A percentile compares a stretch with the other conserved stretches of the same genome.
These are phyloP conservation scores for Blastocystis sp. DNA, from an alignment of 352 stramenopile species.

Conservation along the genomic window DNA sequence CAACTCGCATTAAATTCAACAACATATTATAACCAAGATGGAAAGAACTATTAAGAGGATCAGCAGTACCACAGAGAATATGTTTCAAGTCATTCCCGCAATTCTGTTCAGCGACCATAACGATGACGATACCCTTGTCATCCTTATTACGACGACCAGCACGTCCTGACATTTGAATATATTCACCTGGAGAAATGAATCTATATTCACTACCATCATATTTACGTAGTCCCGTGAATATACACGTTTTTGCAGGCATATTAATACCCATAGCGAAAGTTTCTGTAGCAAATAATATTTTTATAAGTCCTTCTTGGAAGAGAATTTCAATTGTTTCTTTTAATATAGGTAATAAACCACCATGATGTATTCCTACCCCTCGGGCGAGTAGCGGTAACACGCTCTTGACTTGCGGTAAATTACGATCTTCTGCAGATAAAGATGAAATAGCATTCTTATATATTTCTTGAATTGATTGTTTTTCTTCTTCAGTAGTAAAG, in stretches of 20 bases:
- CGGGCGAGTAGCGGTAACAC: constrained; percentile 81
- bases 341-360: constrained; percentile 86
- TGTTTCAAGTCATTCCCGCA: constrained; percentile 39
- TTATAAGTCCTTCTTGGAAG: constrained; percentile 82
- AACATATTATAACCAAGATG: constrained; percentile 99
- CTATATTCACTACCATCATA: constrained; percentile 80
- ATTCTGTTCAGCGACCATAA: constrained; percentile 88
- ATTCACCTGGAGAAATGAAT: constrained; percentile 82
- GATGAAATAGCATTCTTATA: constrained; percentile 94
- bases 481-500: constrained; percentile 92
- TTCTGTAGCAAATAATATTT: constrained; percentile 92
- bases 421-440: constrained; percentile 79
- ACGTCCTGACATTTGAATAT: constrained; percentile 80
- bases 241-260: constrained; percentile 95
- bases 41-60: constrained; percentile 72
- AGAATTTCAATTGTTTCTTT: constrained; percentile 92
- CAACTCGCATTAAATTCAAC: constrained; percentile 92
- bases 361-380: constrained; percentile 98
- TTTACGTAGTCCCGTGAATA: constrained; percentile 88
- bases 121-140: constrained; percentile 83
- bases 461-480: constrained; percentile 77
- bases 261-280: constrained; percentile 91
- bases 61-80: constrained; percentile 58
- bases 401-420: constrained; percentile 83
- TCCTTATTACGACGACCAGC: constrained; percentile 89